A percentile compares a stretch with the other conserved stretches of the same genome.
Evolutionary conservation across 1,284 basidiomycete species (phyloP).

Genomic region (Pulveroboletus sp.): DNA sequence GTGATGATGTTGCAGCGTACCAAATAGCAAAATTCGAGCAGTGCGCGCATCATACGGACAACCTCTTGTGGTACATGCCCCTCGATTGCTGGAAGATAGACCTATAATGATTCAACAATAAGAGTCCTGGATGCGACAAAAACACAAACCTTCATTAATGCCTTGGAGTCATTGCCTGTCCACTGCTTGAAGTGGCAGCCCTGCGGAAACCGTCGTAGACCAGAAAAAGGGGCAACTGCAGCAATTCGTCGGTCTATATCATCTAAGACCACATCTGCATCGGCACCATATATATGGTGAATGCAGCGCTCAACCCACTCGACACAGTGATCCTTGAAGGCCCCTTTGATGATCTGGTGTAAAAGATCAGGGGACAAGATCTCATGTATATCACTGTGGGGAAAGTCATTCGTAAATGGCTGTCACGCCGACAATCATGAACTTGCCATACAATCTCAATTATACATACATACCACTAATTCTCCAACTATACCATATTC

Average conservation of each 20-base stretch:
- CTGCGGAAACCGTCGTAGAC: not conserved
- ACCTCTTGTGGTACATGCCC: not conserved
- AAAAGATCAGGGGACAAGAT: not conserved
- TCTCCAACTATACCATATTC: not conserved
- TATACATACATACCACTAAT: not conserved
- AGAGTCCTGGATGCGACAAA: not conserved
- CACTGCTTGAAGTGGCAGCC: not conserved
- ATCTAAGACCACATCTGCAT: too few relatives aligned
- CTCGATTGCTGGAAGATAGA: not conserved
- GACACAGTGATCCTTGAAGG: not conserved
- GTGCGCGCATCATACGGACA: not conserved
- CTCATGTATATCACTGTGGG: not conserved
- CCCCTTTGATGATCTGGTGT: not conserved
- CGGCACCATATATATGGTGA: too few relatives aligned
- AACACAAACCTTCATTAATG: not conserved
- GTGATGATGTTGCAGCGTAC: not conserved
- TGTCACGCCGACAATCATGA: not conserved
- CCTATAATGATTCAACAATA: not conserved
- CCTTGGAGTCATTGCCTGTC: not conserved
- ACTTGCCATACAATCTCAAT: not conserved
- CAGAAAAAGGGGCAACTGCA: not conserved
- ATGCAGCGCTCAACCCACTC: not conserved
- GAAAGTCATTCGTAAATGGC: slow-evolving; percentile 11
- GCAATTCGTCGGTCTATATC: not conserved
- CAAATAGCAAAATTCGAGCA: not conserved